phyloP scores from a whole-genome alignment of 2,329 filamentous ascomycete genomes.

The Alternaria solani region DNA sequence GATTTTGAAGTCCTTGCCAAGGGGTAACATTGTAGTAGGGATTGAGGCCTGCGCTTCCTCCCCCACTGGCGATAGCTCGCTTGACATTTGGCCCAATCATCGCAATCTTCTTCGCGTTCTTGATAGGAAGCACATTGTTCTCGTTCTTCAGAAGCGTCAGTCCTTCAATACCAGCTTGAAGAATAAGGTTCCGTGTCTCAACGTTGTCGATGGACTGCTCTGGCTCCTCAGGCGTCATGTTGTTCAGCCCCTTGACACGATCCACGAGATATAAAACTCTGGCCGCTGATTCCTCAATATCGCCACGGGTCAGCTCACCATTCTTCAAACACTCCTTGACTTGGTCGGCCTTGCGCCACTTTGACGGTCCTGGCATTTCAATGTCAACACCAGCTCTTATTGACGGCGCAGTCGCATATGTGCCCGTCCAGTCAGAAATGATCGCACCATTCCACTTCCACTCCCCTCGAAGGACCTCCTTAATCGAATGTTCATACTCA shows the following conservation, averaged over 20 bases:
- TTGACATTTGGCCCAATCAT: conserved; percentile 74
- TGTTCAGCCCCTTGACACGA: conserved; percentile 65
- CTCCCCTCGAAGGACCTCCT: conserved; percentile 52
- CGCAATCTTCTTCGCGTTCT: conserved; percentile 65
- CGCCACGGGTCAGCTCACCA: conserved; percentile 59
- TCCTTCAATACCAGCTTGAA: conserved; percentile 68
- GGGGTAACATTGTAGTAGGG: conserved; percentile 73
- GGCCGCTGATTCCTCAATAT: conserved; percentile 53
- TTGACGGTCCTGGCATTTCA: conserved; percentile 53
- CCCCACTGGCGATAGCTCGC: conserved; percentile 71
- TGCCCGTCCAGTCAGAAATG: conserved; percentile 55
- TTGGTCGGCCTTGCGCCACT: conserved; percentile 50
- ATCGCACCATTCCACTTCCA: conserved; percentile 55
- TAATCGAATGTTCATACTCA: conserved; percentile 52
- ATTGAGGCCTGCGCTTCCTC: conserved; percentile 72
- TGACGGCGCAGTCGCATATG: conserved; percentile 50
- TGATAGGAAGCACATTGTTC: conserved; percentile 65
- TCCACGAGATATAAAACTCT: conserved; percentile 70
- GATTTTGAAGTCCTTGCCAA: conserved; percentile 67
- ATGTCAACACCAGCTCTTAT: conserved; percentile 51
- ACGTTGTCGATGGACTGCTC: conserved; percentile 63
- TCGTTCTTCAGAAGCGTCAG: conserved; percentile 72
- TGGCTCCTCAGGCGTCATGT: conserved; percentile 64
- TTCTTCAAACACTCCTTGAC: conserved; percentile 45
- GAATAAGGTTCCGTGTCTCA: conserved; percentile 68